Evolutionary conservation across 2,329 filamentous ascomycete genomes (phyloP).

Genomic region (Botrytis cinerea): DNA sequence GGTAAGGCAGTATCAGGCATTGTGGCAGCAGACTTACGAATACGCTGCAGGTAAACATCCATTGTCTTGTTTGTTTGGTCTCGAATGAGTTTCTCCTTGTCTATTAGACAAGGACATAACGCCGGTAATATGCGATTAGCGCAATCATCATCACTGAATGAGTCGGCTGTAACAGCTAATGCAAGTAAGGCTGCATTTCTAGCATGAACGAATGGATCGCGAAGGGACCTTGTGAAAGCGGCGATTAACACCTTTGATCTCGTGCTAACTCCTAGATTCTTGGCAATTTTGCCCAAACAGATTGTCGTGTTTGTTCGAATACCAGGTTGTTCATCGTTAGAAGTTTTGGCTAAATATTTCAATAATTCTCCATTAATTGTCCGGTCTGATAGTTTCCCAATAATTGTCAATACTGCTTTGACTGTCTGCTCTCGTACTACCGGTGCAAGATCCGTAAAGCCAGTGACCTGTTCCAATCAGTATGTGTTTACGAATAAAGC

Average conservation of each 20-base stretch:
- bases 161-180: slow-evolving; percentile 78
- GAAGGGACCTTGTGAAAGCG: slow-evolving; percentile 83
- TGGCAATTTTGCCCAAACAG: slow-evolving; percentile 93
- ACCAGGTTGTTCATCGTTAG: slow-evolving; percentile 95
- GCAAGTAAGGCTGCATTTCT: slow-evolving; percentile 87
- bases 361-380: slow-evolving; percentile 92
- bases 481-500: slow-evolving; percentile 26
- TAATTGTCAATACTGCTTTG: slow-evolving; percentile 86
- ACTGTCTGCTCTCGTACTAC: slow-evolving; percentile 94
- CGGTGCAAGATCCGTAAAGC: slow-evolving; percentile 89
- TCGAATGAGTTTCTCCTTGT: slow-evolving; percentile 93
- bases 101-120: slow-evolving; percentile 80
- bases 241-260: slow-evolving; percentile 89
- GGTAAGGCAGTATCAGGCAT: slow-evolving; percentile 83
- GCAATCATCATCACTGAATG: slow-evolving; percentile 88
- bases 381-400: slow-evolving; percentile 87
- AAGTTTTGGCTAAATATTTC: slow-evolving; percentile 88
- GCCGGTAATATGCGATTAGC: slow-evolving; percentile 80
- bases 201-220: slow-evolving; percentile 93
- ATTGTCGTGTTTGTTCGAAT: slow-evolving; percentile 99
- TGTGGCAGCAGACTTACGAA: slow-evolving; percentile 73
- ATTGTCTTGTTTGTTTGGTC: slow-evolving; percentile 90
- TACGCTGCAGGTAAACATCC: slow-evolving; percentile 79
- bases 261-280: slow-evolving; percentile 75
- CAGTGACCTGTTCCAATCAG: slow-evolving; percentile 65